Percentiles rank a stretch among this genome's conserved stretches.
phyloP scores from a whole-genome alignment of 768 basidiomycete genomes.

The Russula lepida region DNA sequence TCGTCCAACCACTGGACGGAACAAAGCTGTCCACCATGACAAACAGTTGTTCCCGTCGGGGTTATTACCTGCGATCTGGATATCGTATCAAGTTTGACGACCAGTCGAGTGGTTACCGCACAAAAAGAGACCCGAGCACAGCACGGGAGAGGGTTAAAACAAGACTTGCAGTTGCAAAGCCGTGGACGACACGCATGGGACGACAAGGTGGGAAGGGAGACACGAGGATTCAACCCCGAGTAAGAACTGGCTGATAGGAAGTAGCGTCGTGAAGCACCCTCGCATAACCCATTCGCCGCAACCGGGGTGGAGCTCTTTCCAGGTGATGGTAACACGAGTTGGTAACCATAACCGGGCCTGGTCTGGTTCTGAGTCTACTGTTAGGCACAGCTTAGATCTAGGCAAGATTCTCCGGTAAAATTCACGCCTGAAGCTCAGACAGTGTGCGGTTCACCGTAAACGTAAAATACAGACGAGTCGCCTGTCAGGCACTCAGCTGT shows the following conservation, averaged over 20 bases:
- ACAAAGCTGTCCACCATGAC: conserved; percentile 47
- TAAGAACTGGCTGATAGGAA: not conserved
- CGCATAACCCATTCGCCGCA: too few relatives aligned
- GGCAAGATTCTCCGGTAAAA: not conserved
- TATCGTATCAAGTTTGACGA: not conserved
- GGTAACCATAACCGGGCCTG: not conserved
- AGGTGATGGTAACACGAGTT: not conserved
- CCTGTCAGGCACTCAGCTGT: not conserved
- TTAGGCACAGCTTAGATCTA: not conserved
- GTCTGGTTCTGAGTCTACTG: not conserved
- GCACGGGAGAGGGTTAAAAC: not conserved
- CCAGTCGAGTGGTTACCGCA: not conserved
- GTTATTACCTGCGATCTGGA: not conserved
- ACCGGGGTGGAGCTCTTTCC: too few relatives aligned
- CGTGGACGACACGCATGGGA: conserved; percentile 3
- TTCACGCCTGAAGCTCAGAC: not conserved
- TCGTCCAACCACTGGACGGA: conserved; percentile 57
- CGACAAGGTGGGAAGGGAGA: not conserved
- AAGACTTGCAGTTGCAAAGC: not conserved
- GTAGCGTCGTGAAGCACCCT: not conserved
- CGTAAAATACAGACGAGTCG: not conserved
- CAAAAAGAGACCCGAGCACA: conserved; percentile 12
- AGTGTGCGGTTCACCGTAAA: not conserved
- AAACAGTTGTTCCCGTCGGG: conserved; percentile 23
- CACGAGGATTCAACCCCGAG: not conserved